Percentiles rank a stretch among this genome's conserved stretches.
phyloP scores from a whole-genome alignment of 2,329 filamentous ascomycete species.

The Pestalotiopsis sp. region DNA sequence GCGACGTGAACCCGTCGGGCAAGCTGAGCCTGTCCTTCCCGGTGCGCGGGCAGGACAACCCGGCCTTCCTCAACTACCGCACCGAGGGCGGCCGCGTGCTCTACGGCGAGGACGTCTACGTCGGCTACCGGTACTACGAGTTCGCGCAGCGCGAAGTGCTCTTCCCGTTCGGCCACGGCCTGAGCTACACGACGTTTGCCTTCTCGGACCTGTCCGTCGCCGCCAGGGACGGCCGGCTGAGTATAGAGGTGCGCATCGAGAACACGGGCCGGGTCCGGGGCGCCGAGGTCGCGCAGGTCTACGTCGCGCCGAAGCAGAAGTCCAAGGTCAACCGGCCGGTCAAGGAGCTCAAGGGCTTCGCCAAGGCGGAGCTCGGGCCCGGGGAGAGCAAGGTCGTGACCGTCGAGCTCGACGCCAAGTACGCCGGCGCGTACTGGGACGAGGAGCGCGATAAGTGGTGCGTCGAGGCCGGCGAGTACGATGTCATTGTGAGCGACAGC shows the following conservation, averaged over 20 bases:
- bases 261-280: conserved; percentile 62
- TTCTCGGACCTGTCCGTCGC: conserved; percentile 53
- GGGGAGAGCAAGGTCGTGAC: conserved; percentile 60
- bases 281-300: conserved; percentile 61
- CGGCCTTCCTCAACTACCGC: conserved; percentile 74
- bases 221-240: conserved; percentile 47
- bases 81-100: conserved; percentile 71
- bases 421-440: conserved; percentile 71
- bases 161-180: conserved; percentile 79
- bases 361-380: conserved; percentile 63
- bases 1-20: conserved; percentile 72
- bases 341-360: conserved; percentile 68
- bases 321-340: conserved; percentile 57
- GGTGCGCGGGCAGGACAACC: conserved; percentile 67
- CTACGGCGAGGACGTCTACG: conserved; percentile 80
- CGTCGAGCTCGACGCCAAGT: conserved; percentile 63
- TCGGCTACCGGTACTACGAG: conserved; percentile 83
- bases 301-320: conserved; percentile 53
- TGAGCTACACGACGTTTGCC: conserved; percentile 75
- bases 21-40: conserved; percentile 79
- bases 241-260: conserved; percentile 54
- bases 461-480: conserved; percentile 66
- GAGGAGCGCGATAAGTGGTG: conserved; percentile 68
- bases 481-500: conserved; percentile 62
- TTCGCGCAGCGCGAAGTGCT: conserved; percentile 64